phyloP scores from a whole-genome alignment of 2,329 filamentous ascomycete genomes.

The Penicillium occitanis region DNA sequence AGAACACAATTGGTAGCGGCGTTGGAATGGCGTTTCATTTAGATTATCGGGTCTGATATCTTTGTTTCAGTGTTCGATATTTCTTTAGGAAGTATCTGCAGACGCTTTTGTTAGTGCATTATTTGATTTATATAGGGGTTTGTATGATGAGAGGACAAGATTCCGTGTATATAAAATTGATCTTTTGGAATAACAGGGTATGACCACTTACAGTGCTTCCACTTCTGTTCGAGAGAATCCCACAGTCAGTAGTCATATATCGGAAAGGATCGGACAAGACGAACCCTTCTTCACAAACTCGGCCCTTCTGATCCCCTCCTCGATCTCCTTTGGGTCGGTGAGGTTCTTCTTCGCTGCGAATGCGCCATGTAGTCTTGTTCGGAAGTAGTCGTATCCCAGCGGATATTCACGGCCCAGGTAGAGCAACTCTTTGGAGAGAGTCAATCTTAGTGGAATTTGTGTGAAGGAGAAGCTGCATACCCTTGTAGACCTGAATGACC shows the following conservation, averaged over 20 bases:
- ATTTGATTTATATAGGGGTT: background rate
- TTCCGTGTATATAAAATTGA: background rate
- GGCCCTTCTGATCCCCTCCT: constrained; percentile 70
- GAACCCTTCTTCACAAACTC: constrained; percentile 89
- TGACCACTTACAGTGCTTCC: constrained; percentile 74
- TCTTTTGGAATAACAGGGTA: too few species aligned
- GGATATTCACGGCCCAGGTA: constrained; percentile 85
- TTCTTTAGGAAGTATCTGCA: constrained; percentile 85
- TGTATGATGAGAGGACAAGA: background rate
- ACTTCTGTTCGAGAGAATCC: constrained; percentile 62
- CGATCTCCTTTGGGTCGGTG: constrained; percentile 72
- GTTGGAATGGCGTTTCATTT: background rate
- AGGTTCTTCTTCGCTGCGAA: constrained; percentile 74
- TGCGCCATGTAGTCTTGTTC: constrained; percentile 75
- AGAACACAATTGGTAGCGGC: constrained; percentile 19
- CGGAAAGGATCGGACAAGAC: constrained; percentile 12
- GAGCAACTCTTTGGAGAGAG: constrained; percentile 61
- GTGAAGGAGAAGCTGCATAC: constrained; percentile 43
- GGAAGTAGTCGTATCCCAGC: constrained; percentile 78
- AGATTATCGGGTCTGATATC: constrained; percentile 60
- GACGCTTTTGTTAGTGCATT: constrained; percentile 28
- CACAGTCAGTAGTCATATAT: background rate
- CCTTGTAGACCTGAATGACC: constrained; percentile 88
- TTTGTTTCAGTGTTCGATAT: constrained; percentile 79
- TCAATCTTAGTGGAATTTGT: too few species aligned